These are phyloP conservation scores for Paraconiothyrium sp. DNA, from an alignment of 2,329 filamentous ascomycete species.

Conservation along the genomic window DNA sequence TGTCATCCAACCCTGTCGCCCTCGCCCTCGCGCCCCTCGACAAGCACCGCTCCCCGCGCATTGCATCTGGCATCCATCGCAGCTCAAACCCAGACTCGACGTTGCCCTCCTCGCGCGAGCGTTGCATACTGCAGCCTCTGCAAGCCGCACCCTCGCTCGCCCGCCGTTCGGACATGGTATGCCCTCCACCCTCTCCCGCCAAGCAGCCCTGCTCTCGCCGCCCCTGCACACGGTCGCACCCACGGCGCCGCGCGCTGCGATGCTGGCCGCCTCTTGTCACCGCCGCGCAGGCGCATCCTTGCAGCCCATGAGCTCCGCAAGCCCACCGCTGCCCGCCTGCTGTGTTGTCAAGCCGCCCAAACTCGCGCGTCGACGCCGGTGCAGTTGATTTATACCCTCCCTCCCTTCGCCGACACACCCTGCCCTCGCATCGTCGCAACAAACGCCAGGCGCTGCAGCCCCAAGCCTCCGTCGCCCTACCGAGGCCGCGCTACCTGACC, in stretches of 20 bases:
- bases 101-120: constrained; percentile 44
- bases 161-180: constrained; percentile 54
- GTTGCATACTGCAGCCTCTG: constrained; percentile 52
- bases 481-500: constrained; percentile 22
- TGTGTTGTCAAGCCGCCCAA: constrained; percentile 44
- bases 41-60: constrained; percentile 29
- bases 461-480: constrained; percentile 28
- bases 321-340: constrained; percentile 40
- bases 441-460: constrained; percentile 27
- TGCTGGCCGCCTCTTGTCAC: constrained; percentile 36
- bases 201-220: constrained; percentile 44
- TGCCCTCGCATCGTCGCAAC: constrained; percentile 45
- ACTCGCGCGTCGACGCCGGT: constrained; percentile 19
- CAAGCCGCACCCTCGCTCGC: constrained; percentile 49
- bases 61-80: constrained; percentile 28
- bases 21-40: constrained; percentile 17
- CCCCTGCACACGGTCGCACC: constrained; percentile 40
- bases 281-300: constrained; percentile 46
- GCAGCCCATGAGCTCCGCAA: constrained; percentile 37
- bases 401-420: constrained; percentile 43
- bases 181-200: constrained; percentile 50
- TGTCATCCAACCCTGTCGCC: constrained; percentile 28
- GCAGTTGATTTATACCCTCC: constrained; percentile 26
- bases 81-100: not conserved
- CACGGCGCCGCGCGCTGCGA: constrained; percentile 25